Evolutionary conservation across 805 yeast genomes (phyloP).

Genomic region (Sugiyamaella mastotermitis): DNA sequence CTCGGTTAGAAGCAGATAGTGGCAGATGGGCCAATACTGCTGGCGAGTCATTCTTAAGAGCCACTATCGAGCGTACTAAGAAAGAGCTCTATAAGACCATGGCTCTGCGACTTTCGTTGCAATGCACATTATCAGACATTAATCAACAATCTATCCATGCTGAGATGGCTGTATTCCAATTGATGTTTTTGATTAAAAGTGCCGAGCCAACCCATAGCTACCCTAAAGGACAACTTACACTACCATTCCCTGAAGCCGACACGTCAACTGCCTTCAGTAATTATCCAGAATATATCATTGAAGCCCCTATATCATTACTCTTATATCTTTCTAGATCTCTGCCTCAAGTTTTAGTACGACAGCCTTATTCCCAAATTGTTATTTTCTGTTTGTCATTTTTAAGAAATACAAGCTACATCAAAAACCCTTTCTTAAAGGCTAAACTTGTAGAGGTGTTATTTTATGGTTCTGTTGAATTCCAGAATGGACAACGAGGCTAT

Average conservation of each 20-base stretch:
- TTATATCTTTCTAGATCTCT: conserved; percentile 49
- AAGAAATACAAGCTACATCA: conserved; percentile 58
- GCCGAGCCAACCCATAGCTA: conserved; percentile 62
- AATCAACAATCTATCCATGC: conserved; percentile 58
- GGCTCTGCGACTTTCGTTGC: conserved; percentile 51
- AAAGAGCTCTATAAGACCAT: conserved; percentile 35
- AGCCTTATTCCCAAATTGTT: conserved; percentile 31
- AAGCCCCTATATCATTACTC: conserved; percentile 61
- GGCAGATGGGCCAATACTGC: conserved; percentile 24
- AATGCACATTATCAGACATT: conserved; percentile 54
- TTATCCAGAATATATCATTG: conserved; percentile 80
- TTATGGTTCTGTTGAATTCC: conserved; percentile 52
- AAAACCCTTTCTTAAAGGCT: conserved; percentile 91
- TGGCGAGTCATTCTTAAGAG: conserved; percentile 11
- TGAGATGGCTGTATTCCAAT: conserved; percentile 72
- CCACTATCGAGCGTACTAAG: conserved; percentile 40
- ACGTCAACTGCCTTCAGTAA: conserved; percentile 58
- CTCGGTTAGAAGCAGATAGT: conserved; percentile 38
- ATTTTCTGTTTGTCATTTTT: conserved; percentile 69
- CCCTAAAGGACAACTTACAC: neutral
- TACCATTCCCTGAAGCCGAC: conserved; percentile 13
- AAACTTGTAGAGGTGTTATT: conserved; percentile 75
- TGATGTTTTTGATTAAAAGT: conserved; percentile 61
- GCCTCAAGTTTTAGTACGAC: conserved; percentile 47
- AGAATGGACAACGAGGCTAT: conserved; percentile 46